A percentile compares a stretch with the other conserved stretches of the same genome.
Conservation (phyloP, 225 moss, liverwort and hornwort genomes). For the Pseudoscleropodium purum region DNA sequence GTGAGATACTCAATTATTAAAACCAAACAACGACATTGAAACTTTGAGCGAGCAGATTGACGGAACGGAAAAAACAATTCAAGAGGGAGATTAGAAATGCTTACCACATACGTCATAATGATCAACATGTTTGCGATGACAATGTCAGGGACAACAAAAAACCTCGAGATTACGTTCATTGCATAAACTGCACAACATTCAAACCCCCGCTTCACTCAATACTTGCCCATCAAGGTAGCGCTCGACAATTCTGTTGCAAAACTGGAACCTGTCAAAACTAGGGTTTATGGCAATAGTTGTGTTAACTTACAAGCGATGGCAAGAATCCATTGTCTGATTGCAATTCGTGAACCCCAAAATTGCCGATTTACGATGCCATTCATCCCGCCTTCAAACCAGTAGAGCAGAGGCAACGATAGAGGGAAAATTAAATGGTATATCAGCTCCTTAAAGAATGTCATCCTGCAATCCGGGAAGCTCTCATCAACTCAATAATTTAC, state of each 20-base stretch:
- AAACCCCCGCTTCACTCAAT: neutral
- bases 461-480: conserved; percentile 33
- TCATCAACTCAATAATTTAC: neutral
- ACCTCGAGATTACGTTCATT: conserved; percentile 48
- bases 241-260: neutral
- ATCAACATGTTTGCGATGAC: conserved; percentile 63
- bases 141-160: conserved; percentile 72
- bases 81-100: neutral
- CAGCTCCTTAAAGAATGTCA: conserved; percentile 67
- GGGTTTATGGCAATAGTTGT: neutral
- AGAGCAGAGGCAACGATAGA: conserved; percentile 60
- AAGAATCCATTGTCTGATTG: conserved; percentile 47
- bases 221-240: neutral
- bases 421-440: conserved; percentile 69
- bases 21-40: neutral
- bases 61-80: neutral
- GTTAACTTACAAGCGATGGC: conserved; percentile 50
- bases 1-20: neutral
- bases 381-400: conserved; percentile 68
- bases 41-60: neutral
- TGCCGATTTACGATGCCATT: conserved; percentile 69
- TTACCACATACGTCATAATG: conserved; percentile 72
- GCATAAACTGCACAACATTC: conserved; percentile 56
- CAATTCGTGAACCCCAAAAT: conserved; percentile 48
- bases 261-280: neutral